Evolutionary conservation across 768 basidiomycete species (phyloP).

Genomic region (Candolleomyces aberdarensis): DNA sequence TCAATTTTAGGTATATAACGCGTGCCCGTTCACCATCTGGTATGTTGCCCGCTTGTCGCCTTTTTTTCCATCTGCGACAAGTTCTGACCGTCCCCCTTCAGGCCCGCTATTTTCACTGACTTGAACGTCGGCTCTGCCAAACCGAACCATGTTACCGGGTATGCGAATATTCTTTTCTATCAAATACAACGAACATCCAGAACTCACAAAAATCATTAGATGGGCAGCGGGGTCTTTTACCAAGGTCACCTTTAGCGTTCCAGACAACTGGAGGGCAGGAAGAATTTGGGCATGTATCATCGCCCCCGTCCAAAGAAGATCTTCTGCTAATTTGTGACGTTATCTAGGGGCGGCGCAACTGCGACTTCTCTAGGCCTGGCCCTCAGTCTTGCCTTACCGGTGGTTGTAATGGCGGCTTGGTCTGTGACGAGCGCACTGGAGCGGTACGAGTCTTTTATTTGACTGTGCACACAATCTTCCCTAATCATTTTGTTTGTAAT

Average conservation of each 20-base stretch:
- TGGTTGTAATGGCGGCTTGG: conserved; percentile 62
- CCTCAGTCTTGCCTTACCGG: conserved; percentile 55
- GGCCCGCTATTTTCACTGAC: conserved; percentile 56
- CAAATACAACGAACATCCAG: not conserved
- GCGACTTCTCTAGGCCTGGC: conserved; percentile 49
- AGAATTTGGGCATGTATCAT: conserved; percentile 43
- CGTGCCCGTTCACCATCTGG: conserved; percentile 67
- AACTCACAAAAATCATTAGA: conserved; percentile 14
- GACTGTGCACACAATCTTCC: not conserved
- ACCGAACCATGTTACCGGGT: conserved; percentile 46
- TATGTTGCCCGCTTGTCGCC: conserved; percentile 19
- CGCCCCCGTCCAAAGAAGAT: not conserved
- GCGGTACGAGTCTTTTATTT: conserved; percentile 30
- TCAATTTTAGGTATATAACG: conserved; percentile 44
- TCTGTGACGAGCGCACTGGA: conserved; percentile 44
- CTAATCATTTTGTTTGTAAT: not conserved
- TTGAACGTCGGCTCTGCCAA: conserved; percentile 42
- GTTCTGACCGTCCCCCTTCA: conserved; percentile 8
- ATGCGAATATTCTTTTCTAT: conserved; percentile 3
- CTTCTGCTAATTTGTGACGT: not conserved
- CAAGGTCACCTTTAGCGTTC: conserved; percentile 46
- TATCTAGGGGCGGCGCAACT: conserved; percentile 51
- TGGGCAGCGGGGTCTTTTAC: conserved; percentile 39
- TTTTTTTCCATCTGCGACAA: not conserved
- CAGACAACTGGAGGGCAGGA: conserved; percentile 62